Evolutionary conservation across 2,329 filamentous ascomycete species (phyloP), one percentile per base, ranked within the genome.

Genomic region (Pseudocercospora crystallina): DNA sequence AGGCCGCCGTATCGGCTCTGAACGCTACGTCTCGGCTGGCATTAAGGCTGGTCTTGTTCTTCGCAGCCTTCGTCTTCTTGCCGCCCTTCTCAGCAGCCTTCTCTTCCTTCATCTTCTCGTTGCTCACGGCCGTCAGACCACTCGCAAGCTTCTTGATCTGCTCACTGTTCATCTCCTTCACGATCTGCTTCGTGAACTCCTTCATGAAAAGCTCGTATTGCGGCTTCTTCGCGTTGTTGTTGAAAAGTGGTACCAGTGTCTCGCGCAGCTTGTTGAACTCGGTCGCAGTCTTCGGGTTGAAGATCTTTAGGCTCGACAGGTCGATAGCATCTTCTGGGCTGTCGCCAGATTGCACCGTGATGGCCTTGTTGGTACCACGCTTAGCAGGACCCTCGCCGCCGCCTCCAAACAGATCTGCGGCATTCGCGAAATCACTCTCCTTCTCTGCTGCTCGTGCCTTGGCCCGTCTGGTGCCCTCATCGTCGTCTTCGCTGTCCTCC

Each of bases 71-170:
- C 63, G 80, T 84, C 84, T 97, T 99, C 87, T 97, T 99, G 65
- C 86, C 89, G 47, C 89, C 85, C 80, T 96, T 96, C 60, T 96
- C 90, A 3, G 89, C 83, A 3, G 86, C 85, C 81, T 97, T 96
- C 81, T 99, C 94, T 72, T 96, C 91, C 78, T 90, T 95, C 86
- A 97, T 86, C 81, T 95, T 96, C 82, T 97, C 94, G 70, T 99
- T 99, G 69, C 89, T 82, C 49, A 96, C 80, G 5, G 90, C 86
- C n/a, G 91, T 96, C 65, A 99, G 74, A 5, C 82, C 81, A 71
- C 88, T 95, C 10, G 90, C 83, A 60, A 96, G 83, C 80, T 97
- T 97, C 82, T 97, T 96, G 74, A 97, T 91, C 76, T 97, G 90
- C 50, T 94, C 86, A 69, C 89, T 95, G 11, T 87, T 85, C 60